These are phyloP conservation scores for Echinosophora koreensis DNA, from an alignment of 306 rosid genomes.

Conservation along the genomic window DNA sequence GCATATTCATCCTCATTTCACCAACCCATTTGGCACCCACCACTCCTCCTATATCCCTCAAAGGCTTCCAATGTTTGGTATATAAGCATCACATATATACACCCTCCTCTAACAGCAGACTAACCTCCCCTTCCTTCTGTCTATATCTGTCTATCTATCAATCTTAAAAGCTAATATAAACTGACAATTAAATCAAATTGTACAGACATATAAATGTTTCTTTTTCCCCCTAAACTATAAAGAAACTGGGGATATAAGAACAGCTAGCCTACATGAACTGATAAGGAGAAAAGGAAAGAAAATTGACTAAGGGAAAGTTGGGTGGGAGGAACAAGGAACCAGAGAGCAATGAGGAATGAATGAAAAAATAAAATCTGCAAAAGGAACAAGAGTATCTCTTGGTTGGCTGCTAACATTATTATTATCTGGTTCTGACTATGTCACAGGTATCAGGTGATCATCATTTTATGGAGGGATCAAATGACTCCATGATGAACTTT, in stretches of 20 bases:
- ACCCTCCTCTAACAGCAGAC: slow-evolving; percentile 59
- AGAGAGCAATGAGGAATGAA: slow-evolving; percentile 80
- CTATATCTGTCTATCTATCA: slow-evolving; percentile 32
- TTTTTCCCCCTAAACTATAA: slow-evolving; percentile 1
- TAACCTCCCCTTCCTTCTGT: slow-evolving; percentile 34
- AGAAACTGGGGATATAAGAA: slow-evolving; percentile 46
- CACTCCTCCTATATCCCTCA: slow-evolving; percentile 56
- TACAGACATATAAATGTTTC: slow-evolving; percentile 43
- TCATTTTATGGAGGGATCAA: slow-evolving; percentile 45
- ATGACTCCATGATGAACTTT: slow-evolving; percentile 45
- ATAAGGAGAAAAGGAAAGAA: slow-evolving; percentile 8
- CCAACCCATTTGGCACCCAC: slow-evolving; percentile 61
- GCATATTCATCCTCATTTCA: slow-evolving; percentile 57
- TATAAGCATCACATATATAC: slow-evolving; percentile 61
- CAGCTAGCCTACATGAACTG: slow-evolving; percentile 46
- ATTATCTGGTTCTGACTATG: slow-evolving; percentile 61
- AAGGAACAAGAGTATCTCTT: slow-evolving; percentile 64
- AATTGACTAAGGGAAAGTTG: slow-evolving; percentile 46
- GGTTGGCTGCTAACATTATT: slow-evolving; percentile 62
- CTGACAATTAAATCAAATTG: slow-evolving; percentile 46
- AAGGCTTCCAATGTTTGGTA: slow-evolving; percentile 50
- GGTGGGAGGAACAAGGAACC: slow-evolving; percentile 65
- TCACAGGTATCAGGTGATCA: slow-evolving; percentile 56
- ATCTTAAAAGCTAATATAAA: slow-evolving; percentile 40
- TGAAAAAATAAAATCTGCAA: slow-evolving; percentile 67